Percentiles rank a stretch among this genome's conserved stretches.
phyloP scores from a whole-genome alignment of 169 alveolate genomes.

The Amoebophrya sp. region DNA sequence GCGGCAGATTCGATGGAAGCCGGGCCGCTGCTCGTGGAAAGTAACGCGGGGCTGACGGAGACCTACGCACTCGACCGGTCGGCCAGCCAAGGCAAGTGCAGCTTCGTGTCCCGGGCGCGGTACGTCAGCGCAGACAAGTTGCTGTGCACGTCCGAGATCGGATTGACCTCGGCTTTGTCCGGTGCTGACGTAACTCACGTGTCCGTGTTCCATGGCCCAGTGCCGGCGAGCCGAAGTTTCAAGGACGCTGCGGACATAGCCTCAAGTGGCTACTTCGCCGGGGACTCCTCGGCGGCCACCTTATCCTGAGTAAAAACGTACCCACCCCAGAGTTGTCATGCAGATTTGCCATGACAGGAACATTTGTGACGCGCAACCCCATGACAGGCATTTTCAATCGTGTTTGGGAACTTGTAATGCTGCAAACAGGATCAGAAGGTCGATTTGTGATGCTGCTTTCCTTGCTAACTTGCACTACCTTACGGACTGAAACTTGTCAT shows the following conservation, averaged over 20 bases:
- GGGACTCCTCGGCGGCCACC: background rate
- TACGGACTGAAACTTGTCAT: no score
- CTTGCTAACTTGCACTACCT: no score
- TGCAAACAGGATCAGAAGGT: no score
- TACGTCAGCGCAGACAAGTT: background rate
- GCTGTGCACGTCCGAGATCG: background rate
- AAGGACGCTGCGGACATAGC: background rate
- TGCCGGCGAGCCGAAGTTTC: background rate
- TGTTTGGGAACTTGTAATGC: no score
- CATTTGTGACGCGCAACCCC: no score
- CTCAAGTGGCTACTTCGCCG: background rate
- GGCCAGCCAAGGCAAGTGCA: background rate
- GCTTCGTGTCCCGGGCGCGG: background rate
- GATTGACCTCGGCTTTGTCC: background rate
- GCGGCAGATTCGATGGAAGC: background rate
- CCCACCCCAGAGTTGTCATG: no score
- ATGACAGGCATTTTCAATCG: no score
- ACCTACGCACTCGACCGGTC: background rate
- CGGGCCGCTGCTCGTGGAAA: background rate
- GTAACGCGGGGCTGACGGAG: background rate
- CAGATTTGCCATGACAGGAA: no score
- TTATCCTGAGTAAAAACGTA: no score
- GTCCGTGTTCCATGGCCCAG: background rate
- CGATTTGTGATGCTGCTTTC: no score
- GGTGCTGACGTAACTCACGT: background rate